Base-by-base conservation (phyloP, 164 flowering plant species). In the Akebia trifoliata region DNA sequence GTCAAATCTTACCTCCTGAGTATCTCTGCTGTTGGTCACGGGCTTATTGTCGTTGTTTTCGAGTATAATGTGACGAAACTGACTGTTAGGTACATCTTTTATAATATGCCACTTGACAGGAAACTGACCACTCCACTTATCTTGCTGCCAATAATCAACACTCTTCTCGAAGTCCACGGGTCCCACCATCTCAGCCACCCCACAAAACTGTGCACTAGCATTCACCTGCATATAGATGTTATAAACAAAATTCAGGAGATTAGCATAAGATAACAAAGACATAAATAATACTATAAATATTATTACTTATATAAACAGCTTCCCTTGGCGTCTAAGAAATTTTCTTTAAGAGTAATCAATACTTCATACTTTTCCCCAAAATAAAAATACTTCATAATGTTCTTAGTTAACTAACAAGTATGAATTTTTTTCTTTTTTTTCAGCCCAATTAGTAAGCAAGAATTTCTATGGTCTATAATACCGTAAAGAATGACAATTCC, bases 41-140 rank as follows among this genome's bases (percentile, higher is more conserved):
- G 98, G 98, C 81, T 89, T 92, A 60, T 83, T 85, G 56, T 92
- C 98, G 70, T 92, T 92, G 74, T 89, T 87, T 69, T 89, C 95
- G 15, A 92, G 83, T 26, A 85, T 68, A 60, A 92, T 92, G 73
- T 89, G 97, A 21, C 90, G 85, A 44, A 92, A 87, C 71, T 71
- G 86, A 74, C 78, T 80, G 53, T 92, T 92, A 15, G 96, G 98
- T 1, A 92, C 86, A 70, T 92, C 98, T 74, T 92, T 92, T 31
- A 92, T 79, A 7, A 89, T 73, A 67, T 87, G 97, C 98, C 98
- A 92, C 70, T 81, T 78, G 42, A 92, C 95, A 50, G 93, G 86
- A 60, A 92, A 92, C 66, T 82, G 92, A 30, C 98, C 98, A 62
- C 81, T 89, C 98, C 98, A 92, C 66, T 86, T 82, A 56, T 89